phyloP scores from a whole-genome alignment of 208 protist genomes.

The Crithidia sp. region DNA sequence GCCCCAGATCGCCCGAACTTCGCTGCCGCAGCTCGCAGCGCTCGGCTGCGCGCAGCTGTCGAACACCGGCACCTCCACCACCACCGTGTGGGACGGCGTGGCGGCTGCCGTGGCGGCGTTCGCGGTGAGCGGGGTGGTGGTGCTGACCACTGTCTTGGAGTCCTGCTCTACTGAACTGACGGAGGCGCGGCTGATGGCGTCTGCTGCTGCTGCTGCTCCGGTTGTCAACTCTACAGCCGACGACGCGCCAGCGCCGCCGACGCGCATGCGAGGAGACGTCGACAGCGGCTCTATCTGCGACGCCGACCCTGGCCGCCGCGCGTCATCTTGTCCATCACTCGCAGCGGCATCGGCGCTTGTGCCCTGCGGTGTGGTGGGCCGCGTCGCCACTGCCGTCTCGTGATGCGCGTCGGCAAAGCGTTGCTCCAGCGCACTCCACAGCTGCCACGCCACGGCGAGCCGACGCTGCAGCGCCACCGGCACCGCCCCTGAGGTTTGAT shows the following conservation, averaged over 20 bases:
- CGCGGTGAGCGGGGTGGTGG: slow-evolving; percentile 10
- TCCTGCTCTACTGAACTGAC: background rate
- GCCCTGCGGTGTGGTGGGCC: slow-evolving; percentile 1
- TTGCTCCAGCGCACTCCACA: slow-evolving; percentile 23
- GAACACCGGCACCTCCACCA: background rate
- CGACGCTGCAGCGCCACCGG: slow-evolving; percentile 19
- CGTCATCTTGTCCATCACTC: slow-evolving; percentile 1
- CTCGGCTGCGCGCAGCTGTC: background rate
- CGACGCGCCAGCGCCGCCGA: background rate
- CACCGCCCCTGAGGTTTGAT: background rate
- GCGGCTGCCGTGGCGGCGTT: slow-evolving; percentile 9
- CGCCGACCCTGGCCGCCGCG: slow-evolving; percentile 12
- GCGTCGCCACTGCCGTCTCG: background rate
- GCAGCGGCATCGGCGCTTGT: background rate
- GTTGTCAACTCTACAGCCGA: too few species aligned
- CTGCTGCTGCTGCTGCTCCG: background rate
- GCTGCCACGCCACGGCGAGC: slow-evolving; percentile 26
- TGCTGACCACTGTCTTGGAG: background rate
- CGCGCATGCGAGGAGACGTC: slow-evolving; percentile 3
- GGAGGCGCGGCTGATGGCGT: background rate
- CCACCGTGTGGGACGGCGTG: slow-evolving; percentile 7
- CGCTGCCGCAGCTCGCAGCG: background rate
- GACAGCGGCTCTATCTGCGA: slow-evolving; percentile 11
- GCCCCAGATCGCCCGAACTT: background rate
- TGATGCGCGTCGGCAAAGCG: slow-evolving; percentile 9